These are phyloP conservation scores for Termitomyces sp. DNA, from an alignment of 1,284 basidiomycete species.

Conservation along the genomic window DNA sequence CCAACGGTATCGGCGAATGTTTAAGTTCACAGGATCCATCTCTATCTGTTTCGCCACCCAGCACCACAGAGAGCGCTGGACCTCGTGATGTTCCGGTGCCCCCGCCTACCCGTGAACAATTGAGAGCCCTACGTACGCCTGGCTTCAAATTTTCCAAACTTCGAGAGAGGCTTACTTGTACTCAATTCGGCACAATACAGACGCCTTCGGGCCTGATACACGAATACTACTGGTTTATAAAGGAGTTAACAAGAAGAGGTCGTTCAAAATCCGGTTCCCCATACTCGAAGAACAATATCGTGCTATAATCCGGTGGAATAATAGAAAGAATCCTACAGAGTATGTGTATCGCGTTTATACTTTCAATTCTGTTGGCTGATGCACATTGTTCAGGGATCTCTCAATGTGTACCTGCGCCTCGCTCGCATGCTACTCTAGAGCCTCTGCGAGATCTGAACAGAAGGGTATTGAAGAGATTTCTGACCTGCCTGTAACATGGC, in stretches of 20 bases:
- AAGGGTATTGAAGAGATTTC: slow-evolving; percentile 21
- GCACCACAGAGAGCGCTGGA: background rate
- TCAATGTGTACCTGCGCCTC: slow-evolving; percentile 28
- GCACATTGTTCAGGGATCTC: slow-evolving; percentile 20
- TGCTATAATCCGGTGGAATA: slow-evolving; percentile 24
- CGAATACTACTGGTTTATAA: slow-evolving; percentile 20
- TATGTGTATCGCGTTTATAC: slow-evolving; percentile 8
- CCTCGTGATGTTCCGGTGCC: background rate
- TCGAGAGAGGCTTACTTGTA: background rate
- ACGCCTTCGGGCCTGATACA: slow-evolving; percentile 22
- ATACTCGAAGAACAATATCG: slow-evolving; percentile 23
- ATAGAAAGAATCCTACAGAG: slow-evolving; percentile 17
- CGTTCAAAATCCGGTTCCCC: slow-evolving; percentile 16
- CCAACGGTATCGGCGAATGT: background rate
- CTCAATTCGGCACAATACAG: slow-evolving; percentile 4
- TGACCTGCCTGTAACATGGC: slow-evolving; percentile 27
- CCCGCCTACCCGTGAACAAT: slow-evolving; percentile 2
- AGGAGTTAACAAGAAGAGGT: slow-evolving; percentile 16
- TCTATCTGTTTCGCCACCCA: background rate
- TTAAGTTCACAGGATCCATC: background rate
- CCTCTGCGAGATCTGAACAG: slow-evolving; percentile 10
- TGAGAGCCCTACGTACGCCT: slow-evolving; percentile 8
- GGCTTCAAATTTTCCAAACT: background rate
- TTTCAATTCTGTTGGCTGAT: background rate
- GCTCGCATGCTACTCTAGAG: slow-evolving; percentile 30